These are phyloP conservation scores for Pseudomassariella vexata DNA, from an alignment of 2,329 filamentous ascomycete genomes.

Conservation along the genomic window DNA sequence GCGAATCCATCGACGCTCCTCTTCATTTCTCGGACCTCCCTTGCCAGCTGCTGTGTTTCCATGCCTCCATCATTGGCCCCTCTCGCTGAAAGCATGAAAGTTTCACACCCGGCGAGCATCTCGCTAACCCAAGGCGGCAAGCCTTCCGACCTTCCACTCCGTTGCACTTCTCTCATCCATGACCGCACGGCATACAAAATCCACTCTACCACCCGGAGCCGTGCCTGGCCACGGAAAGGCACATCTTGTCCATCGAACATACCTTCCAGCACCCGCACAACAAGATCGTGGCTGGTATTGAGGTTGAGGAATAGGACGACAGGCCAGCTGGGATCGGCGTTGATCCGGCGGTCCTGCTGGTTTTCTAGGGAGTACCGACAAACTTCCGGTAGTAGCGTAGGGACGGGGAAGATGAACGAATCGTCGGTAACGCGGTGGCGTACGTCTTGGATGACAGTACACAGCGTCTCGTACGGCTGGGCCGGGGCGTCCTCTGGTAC, in stretches of 20 bases:
- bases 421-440: constrained; percentile 60
- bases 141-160: constrained; percentile 21
- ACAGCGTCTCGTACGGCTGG: constrained; percentile 65
- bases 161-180: constrained; percentile 37
- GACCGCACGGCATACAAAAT: constrained; percentile 41
- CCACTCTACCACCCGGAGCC: constrained; percentile 49
- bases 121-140: constrained; percentile 24
- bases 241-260: constrained; percentile 55
- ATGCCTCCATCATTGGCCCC: constrained; percentile 36
- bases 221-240: constrained; percentile 46
- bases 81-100: constrained; percentile 32
- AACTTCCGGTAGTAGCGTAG: constrained; percentile 54
- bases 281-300: constrained; percentile 50
- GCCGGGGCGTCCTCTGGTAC: constrained; percentile 32
- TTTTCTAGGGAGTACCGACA: constrained; percentile 57
- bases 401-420: constrained; percentile 61
- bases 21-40: constrained; percentile 34
- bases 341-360: constrained; percentile 52
- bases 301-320: constrained; percentile 50
- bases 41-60: constrained; percentile 37
- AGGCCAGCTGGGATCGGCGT: constrained; percentile 52
- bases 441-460: constrained; percentile 57
- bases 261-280: constrained; percentile 49
- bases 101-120: constrained; percentile 44
- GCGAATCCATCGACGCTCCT: constrained; percentile 38